These are phyloP conservation scores for Colletotrichum sp. DNA, from an alignment of 2,329 filamentous ascomycete species.

Conservation along the genomic window DNA sequence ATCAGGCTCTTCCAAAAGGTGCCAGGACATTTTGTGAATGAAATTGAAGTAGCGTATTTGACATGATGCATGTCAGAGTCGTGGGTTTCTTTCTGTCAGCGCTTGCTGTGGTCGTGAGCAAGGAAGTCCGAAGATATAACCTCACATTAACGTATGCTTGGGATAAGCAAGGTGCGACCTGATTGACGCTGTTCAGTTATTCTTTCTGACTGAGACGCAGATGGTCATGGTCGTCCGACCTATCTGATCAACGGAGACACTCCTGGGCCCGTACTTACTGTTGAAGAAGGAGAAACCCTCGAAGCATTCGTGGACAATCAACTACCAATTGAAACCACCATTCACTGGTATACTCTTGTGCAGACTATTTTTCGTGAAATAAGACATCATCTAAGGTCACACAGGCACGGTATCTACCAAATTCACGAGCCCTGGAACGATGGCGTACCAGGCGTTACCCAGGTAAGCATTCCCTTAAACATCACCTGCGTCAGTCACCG, in stretches of 20 bases:
- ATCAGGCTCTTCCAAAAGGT: background rate
- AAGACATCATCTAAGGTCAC: background rate
- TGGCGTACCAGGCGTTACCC: constrained; percentile 5
- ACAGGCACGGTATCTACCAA: constrained; percentile 9
- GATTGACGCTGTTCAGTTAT: background rate
- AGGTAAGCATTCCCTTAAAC: background rate
- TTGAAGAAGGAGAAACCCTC: background rate
- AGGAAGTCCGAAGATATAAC: background rate
- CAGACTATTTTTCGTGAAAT: background rate
- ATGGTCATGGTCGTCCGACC: constrained; percentile 1
- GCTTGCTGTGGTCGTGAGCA: background rate
- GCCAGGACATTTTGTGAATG: background rate
- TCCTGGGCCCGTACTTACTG: background rate
- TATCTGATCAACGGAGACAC: constrained; percentile 6
- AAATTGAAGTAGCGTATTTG: too few species aligned
- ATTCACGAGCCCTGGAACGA: constrained; percentile 11
- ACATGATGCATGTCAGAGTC: background rate
- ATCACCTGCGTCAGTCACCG: background rate
- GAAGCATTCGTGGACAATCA: constrained; percentile 13
- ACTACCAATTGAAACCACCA: background rate
- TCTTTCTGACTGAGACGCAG: background rate
- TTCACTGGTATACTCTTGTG: background rate
- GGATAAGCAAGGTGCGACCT: background rate
- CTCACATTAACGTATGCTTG: constrained; percentile 3
- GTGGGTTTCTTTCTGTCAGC: background rate